Percentiles rank a stretch among this genome's conserved stretches.
These are phyloP conservation scores for Colletotrichum higginsianum DNA, from an alignment of 2,329 filamentous ascomycete species.

Conservation along the genomic window DNA sequence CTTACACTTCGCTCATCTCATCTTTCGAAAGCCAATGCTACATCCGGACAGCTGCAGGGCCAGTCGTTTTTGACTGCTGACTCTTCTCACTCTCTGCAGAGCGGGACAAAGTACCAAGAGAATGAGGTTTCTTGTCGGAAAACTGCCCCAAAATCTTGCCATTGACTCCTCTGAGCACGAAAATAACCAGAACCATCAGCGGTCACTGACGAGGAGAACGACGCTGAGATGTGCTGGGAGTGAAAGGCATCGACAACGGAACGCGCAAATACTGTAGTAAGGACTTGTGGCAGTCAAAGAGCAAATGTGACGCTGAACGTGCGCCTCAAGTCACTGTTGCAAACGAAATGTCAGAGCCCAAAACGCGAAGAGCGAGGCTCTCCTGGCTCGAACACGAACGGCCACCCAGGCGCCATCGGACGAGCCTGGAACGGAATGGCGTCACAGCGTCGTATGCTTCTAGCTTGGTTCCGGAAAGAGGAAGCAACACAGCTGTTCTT, in stretches of 20 bases:
- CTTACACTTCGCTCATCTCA: slow-evolving; percentile 16
- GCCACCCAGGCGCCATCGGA: slow-evolving; percentile 7
- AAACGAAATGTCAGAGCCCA: slow-evolving; percentile 1
- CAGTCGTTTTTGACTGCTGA: neutral
- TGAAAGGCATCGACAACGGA: no score
- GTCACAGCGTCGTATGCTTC: slow-evolving; percentile 24
- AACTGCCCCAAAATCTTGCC: neutral
- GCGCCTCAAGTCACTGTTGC: neutral
- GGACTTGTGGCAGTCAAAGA: neutral
- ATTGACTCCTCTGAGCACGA: no score
- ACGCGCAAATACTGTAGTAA: no score
- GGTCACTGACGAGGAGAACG: neutral
- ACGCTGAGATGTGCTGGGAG: no score
- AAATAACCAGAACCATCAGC: neutral
- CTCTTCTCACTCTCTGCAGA: neutral
- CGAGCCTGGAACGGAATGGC: slow-evolving; percentile 31
- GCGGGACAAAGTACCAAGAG: neutral
- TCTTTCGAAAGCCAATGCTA: neutral
- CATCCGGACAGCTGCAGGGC: neutral
- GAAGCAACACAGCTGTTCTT: slow-evolving; percentile 8
- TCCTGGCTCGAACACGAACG: neutral
- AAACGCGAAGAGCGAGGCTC: neutral
- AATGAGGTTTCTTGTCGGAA: neutral
- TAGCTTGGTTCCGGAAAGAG: neutral
- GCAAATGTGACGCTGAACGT: slow-evolving; percentile 5